Conservation (phyloP, 2,329 filamentous ascomycete species). For the Chrysoporthe deuterocubensis region DNA sequence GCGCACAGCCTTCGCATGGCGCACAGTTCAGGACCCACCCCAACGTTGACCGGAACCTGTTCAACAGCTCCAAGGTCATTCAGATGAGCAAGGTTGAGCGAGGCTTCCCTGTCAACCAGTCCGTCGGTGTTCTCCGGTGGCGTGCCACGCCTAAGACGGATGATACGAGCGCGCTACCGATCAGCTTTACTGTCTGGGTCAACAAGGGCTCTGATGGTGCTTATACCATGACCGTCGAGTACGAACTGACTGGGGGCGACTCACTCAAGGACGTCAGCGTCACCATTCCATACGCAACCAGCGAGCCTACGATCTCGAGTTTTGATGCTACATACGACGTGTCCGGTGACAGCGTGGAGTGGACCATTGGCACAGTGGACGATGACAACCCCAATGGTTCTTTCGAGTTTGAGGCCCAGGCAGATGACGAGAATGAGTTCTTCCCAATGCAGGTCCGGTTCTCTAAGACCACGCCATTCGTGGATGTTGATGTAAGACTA, state of each 20-base stretch:
- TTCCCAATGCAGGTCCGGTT: constrained; percentile 97
- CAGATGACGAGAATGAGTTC: constrained; percentile 88
- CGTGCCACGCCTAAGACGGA: constrained; percentile 81
- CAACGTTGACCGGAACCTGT: constrained; percentile 89
- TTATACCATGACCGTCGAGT: constrained; percentile 92
- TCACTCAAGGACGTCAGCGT: constrained; percentile 83
- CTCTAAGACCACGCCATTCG: constrained; percentile 80
- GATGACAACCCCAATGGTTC: constrained; percentile 81
- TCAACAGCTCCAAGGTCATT: constrained; percentile 80
- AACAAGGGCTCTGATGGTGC: constrained; percentile 82
- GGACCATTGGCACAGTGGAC: constrained; percentile 87
- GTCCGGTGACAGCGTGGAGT: constrained; percentile 88
- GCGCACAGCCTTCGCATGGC: constrained; percentile 76
- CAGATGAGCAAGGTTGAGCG: constrained; percentile 88
- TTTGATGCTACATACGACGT: constrained; percentile 96
- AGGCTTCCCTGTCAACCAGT: constrained; percentile 93
- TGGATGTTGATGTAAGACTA: constrained; percentile 87
- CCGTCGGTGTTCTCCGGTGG: constrained; percentile 92
- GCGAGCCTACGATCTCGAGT: constrained; percentile 86
- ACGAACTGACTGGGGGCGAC: constrained; percentile 85
- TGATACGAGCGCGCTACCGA: constrained; percentile 80
- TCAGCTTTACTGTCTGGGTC: constrained; percentile 97
- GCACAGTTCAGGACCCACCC: constrained; percentile 95
- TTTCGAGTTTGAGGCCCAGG: constrained; percentile 94
- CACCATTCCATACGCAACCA: constrained; percentile 81